A percentile compares a stretch with the other conserved stretches of the same genome.
phyloP scores from a whole-genome alignment of 805 yeast species.

The Pichia heedii region DNA sequence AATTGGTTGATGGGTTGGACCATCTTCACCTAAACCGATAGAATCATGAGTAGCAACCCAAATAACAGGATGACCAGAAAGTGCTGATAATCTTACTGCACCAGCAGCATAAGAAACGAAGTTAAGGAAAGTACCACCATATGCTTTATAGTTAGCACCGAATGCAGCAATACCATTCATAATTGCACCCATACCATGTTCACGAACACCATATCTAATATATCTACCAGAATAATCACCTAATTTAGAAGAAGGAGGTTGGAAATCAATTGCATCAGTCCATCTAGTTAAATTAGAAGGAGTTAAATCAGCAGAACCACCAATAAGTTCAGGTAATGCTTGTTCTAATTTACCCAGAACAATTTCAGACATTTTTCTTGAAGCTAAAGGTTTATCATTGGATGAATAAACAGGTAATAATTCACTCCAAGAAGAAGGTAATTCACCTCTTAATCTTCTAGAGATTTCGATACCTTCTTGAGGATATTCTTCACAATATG shows the following conservation, averaged over 20 bases:
- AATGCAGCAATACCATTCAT: conserved; percentile 94
- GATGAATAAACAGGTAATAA: conserved; percentile 73
- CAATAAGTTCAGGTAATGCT: conserved; percentile 77
- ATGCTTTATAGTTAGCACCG: conserved; percentile 77
- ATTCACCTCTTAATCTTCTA: conserved; percentile 68
- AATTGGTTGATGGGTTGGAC: conserved; percentile 90
- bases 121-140: conserved; percentile 97
- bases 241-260: conserved; percentile 68
- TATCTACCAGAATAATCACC: conserved; percentile 91
- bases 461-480: conserved; percentile 66
- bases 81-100: conserved; percentile 77
- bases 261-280: conserved; percentile 80
- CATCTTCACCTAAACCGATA: conserved; percentile 87
- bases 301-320: conserved; percentile 98
- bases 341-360: conserved; percentile 56
- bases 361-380: conserved; percentile 88
- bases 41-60: conserved; percentile 91
- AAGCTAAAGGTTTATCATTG: conserved; percentile 74
- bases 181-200: conserved; percentile 98
- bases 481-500: conserved; percentile 64
- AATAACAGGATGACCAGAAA: conserved; percentile 73
- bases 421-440: conserved; percentile 78
- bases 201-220: conserved; percentile 97
- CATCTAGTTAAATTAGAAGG: conserved; percentile 94
- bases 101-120: conserved; percentile 79